Evolutionary conservation across 176 grass and related monocot genomes (phyloP), one percentile per base, ranked within the genome.

Genomic region (Avena insularis): DNA sequence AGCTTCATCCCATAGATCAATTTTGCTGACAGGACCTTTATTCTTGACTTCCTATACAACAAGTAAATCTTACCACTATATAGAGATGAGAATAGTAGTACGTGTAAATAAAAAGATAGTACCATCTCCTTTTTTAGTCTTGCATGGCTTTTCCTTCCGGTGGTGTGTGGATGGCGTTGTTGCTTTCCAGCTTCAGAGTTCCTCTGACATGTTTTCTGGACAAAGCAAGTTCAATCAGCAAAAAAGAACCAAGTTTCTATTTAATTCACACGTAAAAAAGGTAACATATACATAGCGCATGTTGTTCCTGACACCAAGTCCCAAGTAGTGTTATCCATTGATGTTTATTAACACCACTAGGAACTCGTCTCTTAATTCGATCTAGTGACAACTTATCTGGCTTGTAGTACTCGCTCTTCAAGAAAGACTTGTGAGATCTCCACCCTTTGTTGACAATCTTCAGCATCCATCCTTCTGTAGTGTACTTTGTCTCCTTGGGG

Each of bases 1-100:
- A 35, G 79, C 25, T 67, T 50, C 46, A 53, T 67, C 79, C 43
- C 60, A 50, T 65, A 81, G 14, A 10, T 81, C 43, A 31, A 65
- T 81, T 16, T 6, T 12, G 15, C 27, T 46, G 0, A 81, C 43
- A 45, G 62, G 62, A 19, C 8, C 14, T 10, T 62, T 63, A 9
- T 6, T 81, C 2, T 49, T 19, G 1, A 9, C 58, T 19, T 81
- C 21, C 59, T 81, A 5, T 19, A 17, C n/a, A 64, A 1, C 12
- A 48, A 63, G 38, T 40, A 63, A 27, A 64, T 1, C 29, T 67
- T 67, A 67, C 9, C 1, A 33, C 13, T 67, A 33, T 15, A 12
- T 33, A 35, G 15, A 67, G 12, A 67, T 35, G 10, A 12, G 33
- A n/a, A 4, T 60, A 35, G 33, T 33, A 33, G 12, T 33, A 66